Base-by-base conservation (phyloP, 2,329 filamentous ascomycete genomes). In the Diplodia sapinea region DNA sequence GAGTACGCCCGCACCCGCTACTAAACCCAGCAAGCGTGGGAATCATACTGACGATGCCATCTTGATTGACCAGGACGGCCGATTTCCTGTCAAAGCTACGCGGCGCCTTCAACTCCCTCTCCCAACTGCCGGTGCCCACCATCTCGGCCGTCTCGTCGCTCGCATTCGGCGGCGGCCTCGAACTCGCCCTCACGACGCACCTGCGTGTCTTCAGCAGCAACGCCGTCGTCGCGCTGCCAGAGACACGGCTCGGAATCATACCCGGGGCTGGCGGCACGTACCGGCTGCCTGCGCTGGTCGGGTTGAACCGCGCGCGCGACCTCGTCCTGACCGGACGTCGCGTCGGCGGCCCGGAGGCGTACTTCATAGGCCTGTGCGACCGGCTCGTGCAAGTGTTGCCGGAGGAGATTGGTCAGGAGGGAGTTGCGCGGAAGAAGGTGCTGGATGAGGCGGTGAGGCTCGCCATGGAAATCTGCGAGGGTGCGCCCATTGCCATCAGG, bases 251-350 rank as follows among this genome's bases (percentile, higher is more conserved):
- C 2, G 95, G 91, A 67, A 99, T 99, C 77, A 91, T 99, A 71
- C 95, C 95, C 3, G 95, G 95, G 68, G 95, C 94, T 2, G 95
- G 95, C 52, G 95, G 94, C 69, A 98, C 94, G 0, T 92, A 93
- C 79, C 89, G 95, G 11, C 88, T 99, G 0, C 93, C 93, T 1
- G 86, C 85, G 9, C 80, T 99, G 23, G 90, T 99, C 71, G 95
- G 95, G 5, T 81, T 91, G 29, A 84, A 86, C 31, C 88, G 93
- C 66, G 95, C 95, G n/a, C 86, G 94, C 62, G 94, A 99, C 78
- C 82, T 98, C 73, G 90, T 98, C 63, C 83, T 98, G 9, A 98
- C 94, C 0, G 95, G 95, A 3, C 87, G 95, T n/a, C 85, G 93
- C 52, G 91, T 99, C 13, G 85, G 86, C 9, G 94, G 88, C 0